Evolutionary conservation across 208 protist genomes (phyloP).

Genomic region (Leishmania major): DNA sequence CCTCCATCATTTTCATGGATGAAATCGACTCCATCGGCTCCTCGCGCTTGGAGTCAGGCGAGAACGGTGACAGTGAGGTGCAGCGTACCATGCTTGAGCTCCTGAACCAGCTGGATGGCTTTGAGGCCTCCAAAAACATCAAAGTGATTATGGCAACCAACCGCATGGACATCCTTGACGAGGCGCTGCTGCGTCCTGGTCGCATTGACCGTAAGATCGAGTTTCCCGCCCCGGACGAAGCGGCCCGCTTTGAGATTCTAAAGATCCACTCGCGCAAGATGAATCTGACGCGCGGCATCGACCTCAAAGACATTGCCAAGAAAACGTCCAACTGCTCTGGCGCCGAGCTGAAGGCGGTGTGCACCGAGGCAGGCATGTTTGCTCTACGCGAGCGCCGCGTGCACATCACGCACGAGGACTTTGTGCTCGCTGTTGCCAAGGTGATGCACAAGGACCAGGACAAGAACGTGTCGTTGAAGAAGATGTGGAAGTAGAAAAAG

Average conservation of each 20-base stretch:
- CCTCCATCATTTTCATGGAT: constrained; percentile 99
- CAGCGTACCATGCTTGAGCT: constrained; percentile 99
- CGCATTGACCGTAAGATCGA: constrained; percentile 99
- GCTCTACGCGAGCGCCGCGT: constrained; percentile 99
- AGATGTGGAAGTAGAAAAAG: constrained; percentile 94
- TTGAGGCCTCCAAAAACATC: constrained; percentile 99
- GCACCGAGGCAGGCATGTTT: constrained; percentile 99
- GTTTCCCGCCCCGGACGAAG: constrained; percentile 97
- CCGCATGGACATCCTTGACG: constrained; percentile 99
- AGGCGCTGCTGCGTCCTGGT: constrained; percentile 98
- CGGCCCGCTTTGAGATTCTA: constrained; percentile 97
- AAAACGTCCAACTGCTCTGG: constrained; percentile 97
- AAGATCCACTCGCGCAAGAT: constrained; percentile 99
- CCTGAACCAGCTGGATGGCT: constrained; percentile 99
- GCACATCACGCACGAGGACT: constrained; percentile 99
- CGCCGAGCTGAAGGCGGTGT: constrained; percentile 98
- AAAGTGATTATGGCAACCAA: constrained; percentile 99
- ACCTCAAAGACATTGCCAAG: constrained; percentile 98
- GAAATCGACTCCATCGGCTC: constrained; percentile 99
- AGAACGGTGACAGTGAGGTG: constrained; percentile 96
- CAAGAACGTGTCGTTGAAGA: constrained; percentile 97
- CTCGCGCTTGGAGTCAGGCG: constrained; percentile 87
- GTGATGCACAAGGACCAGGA: constrained; percentile 99
- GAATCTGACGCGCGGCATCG: constrained; percentile 99
- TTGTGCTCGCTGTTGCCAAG: constrained; percentile 99